Base-by-base conservation (phyloP, 148 eudicot species). In the Pharnaceum exiguum region DNA sequence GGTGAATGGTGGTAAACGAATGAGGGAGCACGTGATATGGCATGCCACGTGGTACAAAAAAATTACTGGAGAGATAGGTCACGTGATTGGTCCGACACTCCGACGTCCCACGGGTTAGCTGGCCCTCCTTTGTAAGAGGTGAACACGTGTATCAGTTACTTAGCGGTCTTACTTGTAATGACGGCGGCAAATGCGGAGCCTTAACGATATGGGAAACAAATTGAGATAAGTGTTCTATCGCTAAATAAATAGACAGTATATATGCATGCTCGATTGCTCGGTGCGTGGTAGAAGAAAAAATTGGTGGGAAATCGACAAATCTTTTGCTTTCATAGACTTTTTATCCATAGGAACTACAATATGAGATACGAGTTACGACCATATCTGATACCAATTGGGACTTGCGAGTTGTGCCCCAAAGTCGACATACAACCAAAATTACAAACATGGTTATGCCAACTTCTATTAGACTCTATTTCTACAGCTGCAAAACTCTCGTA, bases 301-400 rank as follows among this genome's bases (percentile, higher is more conserved):
- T 53, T 43, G 59, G 68, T 63, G 60, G 67, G 60, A 63, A 53
- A 22, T 63, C 43, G 25, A 43, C 52, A 40, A n/a, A n/a, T n/a
- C 4, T 16, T 17, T 1, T 32, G 21, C 10, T 16, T 32, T 19
- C 13, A 1, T 11, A 9, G 39, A 7, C 31, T 54, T n/a, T n/a
- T n/a, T 43, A 42, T 53, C 58, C 51, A 32, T 23, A 39, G n/a
- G n/a, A n/a, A n/a, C n/a, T n/a, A n/a, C n/a, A n/a, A n/a, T n/a
- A n/a, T n/a, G n/a, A n/a, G n/a, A n/a, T n/a, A n/a, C n/a, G n/a
- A n/a, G n/a, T n/a, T n/a, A n/a, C n/a, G n/a, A n/a, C n/a, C n/a
- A n/a, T n/a, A n/a, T n/a, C n/a, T n/a, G n/a, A n/a, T n/a, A n/a
- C n/a, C n/a, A n/a, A n/a, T n/a, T n/a, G n/a, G n/a, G n/a, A n/a